Evolutionary conservation across 345 rosid species (phyloP), one percentile per base, ranked within the genome.

Genomic region (Pseudoturritis turrita): DNA sequence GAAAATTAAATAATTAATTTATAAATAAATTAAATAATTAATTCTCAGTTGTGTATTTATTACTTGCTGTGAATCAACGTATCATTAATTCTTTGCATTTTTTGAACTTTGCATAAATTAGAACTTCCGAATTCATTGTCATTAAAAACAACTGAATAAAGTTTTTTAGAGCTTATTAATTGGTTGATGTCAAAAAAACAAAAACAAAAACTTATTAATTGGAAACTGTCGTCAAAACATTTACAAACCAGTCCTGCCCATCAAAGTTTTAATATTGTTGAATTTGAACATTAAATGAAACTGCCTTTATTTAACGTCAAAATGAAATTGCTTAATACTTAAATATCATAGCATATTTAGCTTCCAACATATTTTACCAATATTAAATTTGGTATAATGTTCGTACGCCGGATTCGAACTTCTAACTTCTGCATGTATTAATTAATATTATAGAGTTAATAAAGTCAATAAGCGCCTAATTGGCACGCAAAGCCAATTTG

Each of bases 401-500:
- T 45, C 23, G 23, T 45, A 18, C 12, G 5, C 22, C 22, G 53
- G 53, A 49, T 22, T 44, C 14, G 28, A 49, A 22, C 54, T 22
- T 12, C 15, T 11, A 53, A 53, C 21, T n/a, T n/a, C n/a, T n/a
- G n/a, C n/a, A n/a, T n/a, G n/a, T n/a, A n/a, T n/a, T n/a, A n/a
- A n/a, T n/a, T n/a, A n/a, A n/a, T n/a, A n/a, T n/a, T n/a, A n/a
- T n/a, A n/a, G n/a, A n/a, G n/a, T n/a, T 65, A 23, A 52, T 11
- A 67, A 66, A 67, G 54, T 68, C 65, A 69, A 57, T 44, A 14
- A 58, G 45, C 46, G 65, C 55, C 73, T 31, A 69, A 69, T 31
- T 69, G 35, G 6, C 45, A 57, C 73, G 40, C 56, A 69, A 33
- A 56, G 56, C 73, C 61, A 53, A 6, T 57, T 56, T 45, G 73